Evolutionary conservation across 202 grass and related monocot species (phyloP).

Genomic region (Cymbopogon flexuosus): DNA sequence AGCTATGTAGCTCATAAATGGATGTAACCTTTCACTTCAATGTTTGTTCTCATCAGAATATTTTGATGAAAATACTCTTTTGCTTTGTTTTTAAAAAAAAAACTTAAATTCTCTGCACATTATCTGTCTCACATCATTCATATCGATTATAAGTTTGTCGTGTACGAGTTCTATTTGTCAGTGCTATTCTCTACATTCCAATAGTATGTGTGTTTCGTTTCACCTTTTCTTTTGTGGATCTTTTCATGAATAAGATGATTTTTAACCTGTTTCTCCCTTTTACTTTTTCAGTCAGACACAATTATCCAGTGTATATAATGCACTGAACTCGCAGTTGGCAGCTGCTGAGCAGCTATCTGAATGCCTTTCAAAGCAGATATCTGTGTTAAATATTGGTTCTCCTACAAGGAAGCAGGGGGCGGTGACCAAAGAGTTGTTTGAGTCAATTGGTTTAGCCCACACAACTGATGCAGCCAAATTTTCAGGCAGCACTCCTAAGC

Average conservation of each 20-base stretch:
- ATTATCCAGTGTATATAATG: conserved; percentile 81
- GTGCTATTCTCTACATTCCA: not conserved
- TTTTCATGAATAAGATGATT: not conserved
- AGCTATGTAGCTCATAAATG: not conserved
- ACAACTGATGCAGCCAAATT: conserved; percentile 39
- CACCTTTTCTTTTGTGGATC: not conserved
- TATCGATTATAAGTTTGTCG: not conserved
- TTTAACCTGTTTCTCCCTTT: conserved; percentile 31
- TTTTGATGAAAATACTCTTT: conserved; percentile 24
- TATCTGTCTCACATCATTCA: too few species aligned
- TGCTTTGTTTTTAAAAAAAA: too few species aligned
- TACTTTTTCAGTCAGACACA: conserved; percentile 62
- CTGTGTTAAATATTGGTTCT: conserved; percentile 65
- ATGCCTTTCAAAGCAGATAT: conserved; percentile 79
- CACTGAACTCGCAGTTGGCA: conserved; percentile 84
- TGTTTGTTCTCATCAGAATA: not conserved
- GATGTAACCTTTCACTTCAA: not conserved
- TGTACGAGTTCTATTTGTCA: not conserved
- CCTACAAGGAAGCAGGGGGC: conserved; percentile 41
- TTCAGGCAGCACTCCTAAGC: conserved; percentile 45
- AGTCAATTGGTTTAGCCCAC: conserved; percentile 79
- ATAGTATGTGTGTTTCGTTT: not conserved
- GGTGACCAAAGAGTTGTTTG: conserved; percentile 75
- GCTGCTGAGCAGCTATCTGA: conserved; percentile 89
- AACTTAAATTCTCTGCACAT: too few species aligned